Percentiles rank a stretch among this genome's conserved stretches.
phyloP scores from a whole-genome alignment of 441 rosid genomes.

The Eutrema salsugineum region DNA sequence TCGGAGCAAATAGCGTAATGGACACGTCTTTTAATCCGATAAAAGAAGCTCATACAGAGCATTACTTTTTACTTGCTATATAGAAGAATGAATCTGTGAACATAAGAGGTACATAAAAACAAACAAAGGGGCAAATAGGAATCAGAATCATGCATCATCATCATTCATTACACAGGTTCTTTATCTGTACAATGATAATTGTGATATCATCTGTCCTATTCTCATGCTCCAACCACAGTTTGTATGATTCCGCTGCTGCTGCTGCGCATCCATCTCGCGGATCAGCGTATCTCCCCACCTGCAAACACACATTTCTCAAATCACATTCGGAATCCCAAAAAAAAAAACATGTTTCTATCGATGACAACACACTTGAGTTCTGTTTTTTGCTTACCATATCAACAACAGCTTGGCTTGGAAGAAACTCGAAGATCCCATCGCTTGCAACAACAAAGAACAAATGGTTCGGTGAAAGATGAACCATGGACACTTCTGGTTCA shows the following conservation, averaged over 20 bases:
- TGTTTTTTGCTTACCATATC: slow-evolving; percentile 62
- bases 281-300: slow-evolving; percentile 76
- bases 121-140: slow-evolving; percentile 17
- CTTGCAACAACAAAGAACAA: slow-evolving; percentile 91
- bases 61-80: slow-evolving; percentile 20
- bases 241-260: slow-evolving; percentile 91
- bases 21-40: neutral
- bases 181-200: slow-evolving; percentile 73
- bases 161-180: slow-evolving; percentile 61
- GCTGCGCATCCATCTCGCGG: slow-evolving; percentile 89
- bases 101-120: neutral
- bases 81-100: slow-evolving; percentile 16
- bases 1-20: neutral
- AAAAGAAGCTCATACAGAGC: slow-evolving; percentile 10
- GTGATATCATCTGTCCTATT: slow-evolving; percentile 98
- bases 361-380: neutral
- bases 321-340: too few species aligned
- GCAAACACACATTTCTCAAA: slow-evolving; percentile 10
- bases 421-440: slow-evolving; percentile 95
- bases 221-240: slow-evolving; percentile 82
- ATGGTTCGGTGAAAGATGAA: slow-evolving; percentile 65
- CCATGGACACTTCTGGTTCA: slow-evolving; percentile 71
- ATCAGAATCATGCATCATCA: slow-evolving; percentile 10
- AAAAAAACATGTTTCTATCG: neutral
- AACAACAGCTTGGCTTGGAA: slow-evolving; percentile 85